A percentile compares a stretch with the other conserved stretches of the same genome.
Conservation (phyloP, 768 basidiomycete genomes). For the Gloeopeniophorella convolvens region DNA sequence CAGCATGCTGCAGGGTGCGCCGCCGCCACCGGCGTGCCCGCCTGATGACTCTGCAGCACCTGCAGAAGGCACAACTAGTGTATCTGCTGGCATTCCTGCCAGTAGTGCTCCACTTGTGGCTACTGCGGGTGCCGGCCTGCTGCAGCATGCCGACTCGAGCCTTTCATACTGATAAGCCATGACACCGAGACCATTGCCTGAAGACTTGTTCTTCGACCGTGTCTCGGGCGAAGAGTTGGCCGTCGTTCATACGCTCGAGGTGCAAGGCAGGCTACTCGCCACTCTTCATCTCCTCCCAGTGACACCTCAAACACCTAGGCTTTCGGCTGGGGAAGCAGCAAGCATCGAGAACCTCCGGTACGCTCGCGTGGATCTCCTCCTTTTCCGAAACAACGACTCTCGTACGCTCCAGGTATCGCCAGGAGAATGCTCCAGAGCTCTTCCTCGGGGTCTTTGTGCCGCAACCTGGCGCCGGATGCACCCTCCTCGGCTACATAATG, state of each 20-base stretch:
- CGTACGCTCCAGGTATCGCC: constrained; percentile 44
- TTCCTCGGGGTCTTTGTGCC: constrained; percentile 58
- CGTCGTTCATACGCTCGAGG: constrained; percentile 43
- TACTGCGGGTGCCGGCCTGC: too few relatives aligned
- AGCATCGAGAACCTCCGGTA: constrained; percentile 49
- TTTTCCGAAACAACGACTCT: too few relatives aligned
- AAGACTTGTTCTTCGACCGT: constrained; percentile 33
- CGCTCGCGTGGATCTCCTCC: constrained; percentile 10
- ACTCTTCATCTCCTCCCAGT: neutral
- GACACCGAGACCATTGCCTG: too few relatives aligned
- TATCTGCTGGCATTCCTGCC: too few relatives aligned
- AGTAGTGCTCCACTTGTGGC: too few relatives aligned
- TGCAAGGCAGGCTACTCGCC: constrained; percentile 32
- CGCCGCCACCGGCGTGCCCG: too few relatives aligned
- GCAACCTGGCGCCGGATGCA: constrained; percentile 25
- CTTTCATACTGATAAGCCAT: too few relatives aligned
- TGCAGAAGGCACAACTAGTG: too few relatives aligned
- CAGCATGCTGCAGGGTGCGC: too few relatives aligned
- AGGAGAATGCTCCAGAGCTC: constrained; percentile 48
- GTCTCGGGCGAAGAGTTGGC: constrained; percentile 37
- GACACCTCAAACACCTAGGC: constrained; percentile 31
- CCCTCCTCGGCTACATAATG: constrained; percentile 57
- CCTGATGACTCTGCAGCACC: too few relatives aligned
- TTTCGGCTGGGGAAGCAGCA: constrained; percentile 60
- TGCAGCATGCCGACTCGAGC: too few relatives aligned